Base-by-base conservation (phyloP, 495 filamentous ascomycete genomes). In the Podospora conica region DNA sequence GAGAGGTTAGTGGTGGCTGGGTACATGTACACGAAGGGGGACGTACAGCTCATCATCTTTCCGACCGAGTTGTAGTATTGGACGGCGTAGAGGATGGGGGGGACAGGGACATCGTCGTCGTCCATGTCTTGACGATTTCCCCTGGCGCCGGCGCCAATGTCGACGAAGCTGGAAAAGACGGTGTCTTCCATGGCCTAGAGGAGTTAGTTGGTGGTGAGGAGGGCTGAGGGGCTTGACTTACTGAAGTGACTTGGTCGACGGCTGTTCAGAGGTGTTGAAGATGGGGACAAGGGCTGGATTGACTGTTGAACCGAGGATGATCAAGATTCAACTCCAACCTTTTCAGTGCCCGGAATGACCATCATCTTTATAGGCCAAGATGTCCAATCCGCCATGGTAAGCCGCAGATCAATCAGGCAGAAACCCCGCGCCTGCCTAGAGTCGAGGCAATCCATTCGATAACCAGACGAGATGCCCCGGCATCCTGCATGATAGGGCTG, bases 71-170 rank as follows among this genome's bases (percentile, higher is more conserved):
- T 27, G n/a, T 55, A 27, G 61, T 63, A 63, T 25, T 63, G 61
- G 48, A 63, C 61, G 7, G 61, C 53, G 33, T 63, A 63, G 21
- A 63, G 61, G 23, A 63, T 24, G n/a, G 53, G 48, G 11, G 61
- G 61, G 24, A 63, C 33, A 6, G 6, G 15, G 10, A 76, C 72
- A 3, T 71, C 74, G 4, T 74, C 73, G 21, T 15, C 21, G 9
- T 64, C 40, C 9, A 48, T 6, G 27, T 54, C 40, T 21, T 64
- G 60, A 21, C 63, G 27, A 18, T 22, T 18, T 11, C 33, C 25
- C 12, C 22, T 21, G 25, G 29, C 15, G 29, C 15, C 22, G n/a
- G 28, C 25, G 27, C 55, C 61, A 7, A 68, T 57, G 31, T 68
- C 48, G 25, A 65, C 58, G 53, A 28, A 68, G 53, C 66, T 68